Base-by-base conservation (phyloP, 768 basidiomycete species). In the Polyporus arcularius region DNA sequence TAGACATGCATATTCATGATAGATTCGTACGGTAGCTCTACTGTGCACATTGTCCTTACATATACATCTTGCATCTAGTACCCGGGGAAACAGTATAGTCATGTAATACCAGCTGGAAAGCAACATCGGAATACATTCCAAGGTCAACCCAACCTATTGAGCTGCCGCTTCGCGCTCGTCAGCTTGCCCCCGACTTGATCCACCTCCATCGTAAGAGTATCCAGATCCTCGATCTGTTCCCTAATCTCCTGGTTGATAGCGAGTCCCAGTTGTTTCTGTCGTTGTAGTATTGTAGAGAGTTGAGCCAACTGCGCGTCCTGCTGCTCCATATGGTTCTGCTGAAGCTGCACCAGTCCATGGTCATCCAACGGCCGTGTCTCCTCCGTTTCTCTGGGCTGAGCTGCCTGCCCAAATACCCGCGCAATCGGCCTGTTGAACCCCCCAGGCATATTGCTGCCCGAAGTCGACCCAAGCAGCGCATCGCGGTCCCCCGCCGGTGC, bases 301-400 rank as follows among this genome's bases (percentile, higher is more conserved):
- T 89, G 83, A 4, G 87, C 78, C n/a, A 96, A 78, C 67, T 96
- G 89, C 32, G 78, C 66, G 67, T 98, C 96, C 73, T 98, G 96
- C 60, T 89, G 82, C 49, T 89, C 81, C 68, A 98, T 86, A 75
- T 94, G 87, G 15, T 79, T 78, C 67, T 89, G 82, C 71, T 98
- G 96, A 57, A 96, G 77, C 65, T 87, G 83, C 11, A 95, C 70
- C 30, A 98, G 68, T 2, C 94, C 95, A 15, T 81, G 79, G 65
- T 94, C 85, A 69, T 98, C 96, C 73, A 98, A 74, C 2, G 94
- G 94, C 16, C 96, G 82, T 2, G 96, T 98, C 66, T 82, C 77
- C 49, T 89, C 85, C 21, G 95, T 96, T 71, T 98, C 96, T 71
- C 84, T 80, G 1, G 89, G 87, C 54, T 80, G 73, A 16, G 77